Base-by-base conservation (phyloP, 192 early-diverging fungal genomes). In the Endogone sp. region DNA sequence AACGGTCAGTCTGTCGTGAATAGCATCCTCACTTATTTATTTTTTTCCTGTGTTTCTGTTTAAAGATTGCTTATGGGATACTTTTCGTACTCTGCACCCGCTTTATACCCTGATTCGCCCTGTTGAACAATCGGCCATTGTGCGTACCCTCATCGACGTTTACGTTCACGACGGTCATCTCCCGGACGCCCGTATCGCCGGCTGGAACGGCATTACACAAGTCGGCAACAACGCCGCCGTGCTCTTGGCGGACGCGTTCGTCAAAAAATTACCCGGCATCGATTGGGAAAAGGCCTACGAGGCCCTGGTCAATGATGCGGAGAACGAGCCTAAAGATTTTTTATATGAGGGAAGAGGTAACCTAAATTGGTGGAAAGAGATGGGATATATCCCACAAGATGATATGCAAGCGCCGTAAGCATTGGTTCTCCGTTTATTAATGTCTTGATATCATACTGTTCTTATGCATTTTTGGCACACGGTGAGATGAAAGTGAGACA, bases 211-310 rank as follows among this genome's bases (percentile, higher is more conserved):
- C 4, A 70, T 77, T 27, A 66, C 71, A 0, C 76, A 78, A 54
- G 63, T 30, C 10, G 76, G 76, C 11, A 61, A 22, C 28, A 78
- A 76, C 62, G 76, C 62, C 0, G 76, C 77, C n/a, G 66, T 69
- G 30, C 32, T 73, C 0, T n/a, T 78, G 2, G 56, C 68, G 4
- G 76, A 78, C 29, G 71, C 71, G 16, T 57, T 77, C 21, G 30
- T 67, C 28, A 78, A 78, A 49, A 49, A 62, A 10, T 29, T 72
- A 30, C 28, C 57, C 4, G 62, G 62, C 4, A 60, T 76, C 26
- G 44, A 67, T 30, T 73, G 69, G 56, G 60, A 65, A 1, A 60
- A 31, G n/a, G 75, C 70, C 3, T 73, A 63, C 26, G 44, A 77
- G 27, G 62, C 63, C 9, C n/a, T 73, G 56, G 27, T 60, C 9